phyloP scores from a whole-genome alignment of 345 rosid genomes.

The Draba incana region DNA sequence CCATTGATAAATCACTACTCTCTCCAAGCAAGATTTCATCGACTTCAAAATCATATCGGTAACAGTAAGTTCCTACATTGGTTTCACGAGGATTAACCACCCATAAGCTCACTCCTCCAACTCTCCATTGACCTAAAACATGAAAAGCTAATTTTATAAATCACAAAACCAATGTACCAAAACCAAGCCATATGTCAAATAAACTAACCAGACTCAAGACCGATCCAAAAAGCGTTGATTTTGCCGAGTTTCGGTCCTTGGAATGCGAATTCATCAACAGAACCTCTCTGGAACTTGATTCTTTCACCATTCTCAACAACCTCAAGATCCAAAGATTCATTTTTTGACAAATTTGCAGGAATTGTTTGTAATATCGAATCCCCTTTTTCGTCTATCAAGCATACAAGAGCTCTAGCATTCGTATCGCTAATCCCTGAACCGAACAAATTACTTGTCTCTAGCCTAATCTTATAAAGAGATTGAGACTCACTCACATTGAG shows the following conservation, averaged over 20 bases:
- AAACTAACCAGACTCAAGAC: slow-evolving; percentile 79
- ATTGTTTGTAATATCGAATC: slow-evolving; percentile 71
- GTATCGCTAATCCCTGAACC: slow-evolving; percentile 68
- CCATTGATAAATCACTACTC: slow-evolving; percentile 61
- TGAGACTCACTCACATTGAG: slow-evolving; percentile 37
- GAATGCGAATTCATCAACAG: slow-evolving; percentile 69
- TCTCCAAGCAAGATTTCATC: slow-evolving; percentile 81
- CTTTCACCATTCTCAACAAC: slow-evolving; percentile 38
- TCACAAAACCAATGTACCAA: not conserved
- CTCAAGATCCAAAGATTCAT: slow-evolving; percentile 39
- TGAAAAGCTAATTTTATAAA: slow-evolving; percentile 12
- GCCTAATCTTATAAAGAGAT: slow-evolving; percentile 62
- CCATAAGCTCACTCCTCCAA: slow-evolving; percentile 52
- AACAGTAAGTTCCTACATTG: slow-evolving; percentile 34
- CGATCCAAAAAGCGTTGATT: slow-evolving; percentile 76
- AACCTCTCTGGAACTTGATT: slow-evolving; percentile 76
- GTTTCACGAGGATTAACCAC: slow-evolving; percentile 42
- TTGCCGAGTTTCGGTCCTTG: slow-evolving; percentile 57
- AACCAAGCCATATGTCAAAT: not conserved
- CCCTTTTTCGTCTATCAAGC: slow-evolving; percentile 70
- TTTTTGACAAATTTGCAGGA: slow-evolving; percentile 48
- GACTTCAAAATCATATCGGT: slow-evolving; percentile 57
- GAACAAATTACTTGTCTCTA: slow-evolving; percentile 66
- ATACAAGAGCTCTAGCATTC: slow-evolving; percentile 67
- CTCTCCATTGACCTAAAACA: slow-evolving; percentile 90